Base-by-base conservation (phyloP, 2,329 filamentous ascomycete species). In the Pseudonectria buxi region DNA sequence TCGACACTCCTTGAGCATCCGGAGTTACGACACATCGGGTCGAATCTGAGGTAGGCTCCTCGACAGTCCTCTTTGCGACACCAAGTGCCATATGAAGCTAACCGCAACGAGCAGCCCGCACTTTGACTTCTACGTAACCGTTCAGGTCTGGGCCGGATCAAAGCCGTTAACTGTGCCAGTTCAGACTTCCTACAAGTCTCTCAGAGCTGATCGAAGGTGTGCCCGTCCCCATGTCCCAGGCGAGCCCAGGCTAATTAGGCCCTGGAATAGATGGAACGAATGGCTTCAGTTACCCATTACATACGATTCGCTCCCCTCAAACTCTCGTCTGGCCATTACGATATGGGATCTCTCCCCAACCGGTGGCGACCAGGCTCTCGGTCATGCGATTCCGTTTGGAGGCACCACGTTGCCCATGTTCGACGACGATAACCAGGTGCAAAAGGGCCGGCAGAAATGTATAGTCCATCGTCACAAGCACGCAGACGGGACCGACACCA, bases 381-480 rank as follows among this genome's bases (percentile, higher is more conserved):
- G 80, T 13, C 87, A 94, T 63, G 80, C 86, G 11, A 77, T 94
- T 13, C 90, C 92, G 0, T 98, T 96, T 55, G 92, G 90, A 6
- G 92, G 92, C 25, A 96, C 90, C 1, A 96, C 92, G 0, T 73
- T 98, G 36, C 71, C 83, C 2, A 67, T 98, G n/a, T 98, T 96
- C 51, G 92, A 96, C 55, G 76, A 81, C 35, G 87, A 96, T 49
- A 92, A 90, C 39, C 92, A 92, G 46, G 64, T 95, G 32, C 83
- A 89, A 51, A 95, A 92, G 56, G 92, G 92, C 7, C 75, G 88
- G 13, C 90, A 96, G 57, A 94, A 95, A 61, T 96, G 92, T 59
- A 73, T 82, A 29, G 64, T 98, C 2, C 83, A 95, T 64, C 75
- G 89, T 36, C 77, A 88, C 55, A 83, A 81, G 55, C 76, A 78